Conservation (phyloP, 208 protist species). For the Trypanosoma lewisi region DNA sequence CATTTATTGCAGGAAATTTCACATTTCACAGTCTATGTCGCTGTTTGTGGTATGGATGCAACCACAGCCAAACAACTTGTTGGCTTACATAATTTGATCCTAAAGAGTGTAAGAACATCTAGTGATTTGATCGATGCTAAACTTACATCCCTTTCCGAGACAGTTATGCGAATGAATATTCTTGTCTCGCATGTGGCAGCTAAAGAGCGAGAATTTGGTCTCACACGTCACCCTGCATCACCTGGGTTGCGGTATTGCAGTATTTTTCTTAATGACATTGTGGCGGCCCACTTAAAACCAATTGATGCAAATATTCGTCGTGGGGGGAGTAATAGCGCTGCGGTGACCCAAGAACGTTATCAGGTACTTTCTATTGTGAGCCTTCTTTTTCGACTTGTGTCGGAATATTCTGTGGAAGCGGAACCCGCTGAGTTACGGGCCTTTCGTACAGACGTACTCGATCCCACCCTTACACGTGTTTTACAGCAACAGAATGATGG, state of each 20-base stretch:
- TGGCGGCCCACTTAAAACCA: slow-evolving; percentile 53
- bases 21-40: slow-evolving; percentile 35
- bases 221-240: slow-evolving; percentile 38
- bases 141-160: slow-evolving; percentile 24
- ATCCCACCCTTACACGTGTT: slow-evolving; percentile 52
- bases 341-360: slow-evolving; percentile 29
- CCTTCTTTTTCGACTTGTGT: slow-evolving; percentile 55
- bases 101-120: slow-evolving; percentile 28
- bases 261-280: slow-evolving; percentile 53
- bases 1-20: slow-evolving; percentile 30
- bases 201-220: slow-evolving; percentile 31
- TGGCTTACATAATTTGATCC: slow-evolving; percentile 48
- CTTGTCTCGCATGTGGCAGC: slow-evolving; percentile 36
- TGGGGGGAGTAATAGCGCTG: slow-evolving; percentile 4
- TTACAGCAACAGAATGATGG: slow-evolving; percentile 21
- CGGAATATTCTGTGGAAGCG: slow-evolving; percentile 48
- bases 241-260: slow-evolving; percentile 36
- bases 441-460: slow-evolving; percentile 60
- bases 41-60: slow-evolving; percentile 38
- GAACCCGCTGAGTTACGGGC: slow-evolving; percentile 57
- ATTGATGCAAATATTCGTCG: slow-evolving; percentile 24
- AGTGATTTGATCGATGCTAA: neutral
- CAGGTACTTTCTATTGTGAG: slow-evolving; percentile 59
- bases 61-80: slow-evolving; percentile 52
- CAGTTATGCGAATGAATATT: slow-evolving; percentile 51